A percentile compares a stretch with the other conserved stretches of the same genome.
phyloP scores from a whole-genome alignment of 1,284 basidiomycete species.

The Pseudomicrostroma phylloplanum region DNA sequence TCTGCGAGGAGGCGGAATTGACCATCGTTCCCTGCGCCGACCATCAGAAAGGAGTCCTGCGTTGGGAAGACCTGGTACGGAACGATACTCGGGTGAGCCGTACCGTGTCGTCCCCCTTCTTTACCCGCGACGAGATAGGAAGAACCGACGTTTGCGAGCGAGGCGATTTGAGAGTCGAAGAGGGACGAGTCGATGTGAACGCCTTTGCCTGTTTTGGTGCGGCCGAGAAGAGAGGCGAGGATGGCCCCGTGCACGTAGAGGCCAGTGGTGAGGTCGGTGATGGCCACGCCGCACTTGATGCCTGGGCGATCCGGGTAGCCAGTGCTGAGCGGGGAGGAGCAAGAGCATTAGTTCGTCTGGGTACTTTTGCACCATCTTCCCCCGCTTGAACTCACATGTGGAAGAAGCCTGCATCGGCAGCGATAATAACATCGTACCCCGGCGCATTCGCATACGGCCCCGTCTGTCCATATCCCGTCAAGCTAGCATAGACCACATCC shows the following conservation, averaged over 20 bases:
- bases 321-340: slow-evolving; percentile 58
- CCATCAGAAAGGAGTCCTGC: slow-evolving; percentile 79
- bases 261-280: slow-evolving; percentile 83
- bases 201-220: slow-evolving; percentile 76
- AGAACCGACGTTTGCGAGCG: slow-evolving; percentile 80
- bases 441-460: slow-evolving; percentile 51
- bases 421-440: slow-evolving; percentile 44
- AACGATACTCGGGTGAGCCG: slow-evolving; percentile 63
- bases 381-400: slow-evolving; percentile 49
- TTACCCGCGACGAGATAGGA: slow-evolving; percentile 74
- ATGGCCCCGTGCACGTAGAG: slow-evolving; percentile 90
- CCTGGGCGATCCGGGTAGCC: slow-evolving; percentile 81
- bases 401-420: slow-evolving; percentile 43
- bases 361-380: not conserved
- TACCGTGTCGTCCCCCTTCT: slow-evolving; percentile 82
- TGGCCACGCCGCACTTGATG: slow-evolving; percentile 70
- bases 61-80: slow-evolving; percentile 62
- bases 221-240: slow-evolving; percentile 77
- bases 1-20: slow-evolving; percentile 58
- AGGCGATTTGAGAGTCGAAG: slow-evolving; percentile 68
- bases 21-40: slow-evolving; percentile 84
- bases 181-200: slow-evolving; percentile 79
- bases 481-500: slow-evolving; percentile 76
- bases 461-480: slow-evolving; percentile 90
- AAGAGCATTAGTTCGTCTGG: not conserved